These are phyloP conservation scores for Capronia coronata DNA, from an alignment of 2,329 filamentous ascomycete species.

Conservation along the genomic window DNA sequence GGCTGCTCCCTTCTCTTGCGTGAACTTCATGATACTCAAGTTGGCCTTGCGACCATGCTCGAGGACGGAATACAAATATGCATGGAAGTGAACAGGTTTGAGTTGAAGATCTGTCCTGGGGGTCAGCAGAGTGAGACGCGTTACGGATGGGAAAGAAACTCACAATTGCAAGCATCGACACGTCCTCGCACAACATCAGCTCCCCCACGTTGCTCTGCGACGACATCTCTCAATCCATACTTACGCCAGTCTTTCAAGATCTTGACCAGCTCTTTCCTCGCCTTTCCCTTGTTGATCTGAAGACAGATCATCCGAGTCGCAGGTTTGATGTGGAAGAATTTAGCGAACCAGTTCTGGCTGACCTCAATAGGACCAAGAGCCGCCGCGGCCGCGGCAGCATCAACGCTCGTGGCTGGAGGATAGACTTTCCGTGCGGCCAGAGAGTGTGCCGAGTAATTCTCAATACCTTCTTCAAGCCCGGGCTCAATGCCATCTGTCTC, in stretches of 20 bases:
- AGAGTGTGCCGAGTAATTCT: background rate
- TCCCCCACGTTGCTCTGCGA: conserved; percentile 70
- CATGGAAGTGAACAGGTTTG: conserved; percentile 80
- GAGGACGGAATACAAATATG: conserved; percentile 81
- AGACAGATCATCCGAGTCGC: conserved; percentile 70
- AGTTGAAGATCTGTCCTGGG: conserved; percentile 60
- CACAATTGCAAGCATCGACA: conserved; percentile 71
- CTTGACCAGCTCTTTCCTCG: conserved; percentile 68
- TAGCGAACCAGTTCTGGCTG: conserved; percentile 79
- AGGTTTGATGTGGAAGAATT: conserved; percentile 84
- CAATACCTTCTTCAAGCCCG: background rate
- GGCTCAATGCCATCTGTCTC: conserved; percentile 13
- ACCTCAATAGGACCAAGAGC: conserved; percentile 51
- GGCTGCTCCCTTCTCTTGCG: conserved; percentile 83
- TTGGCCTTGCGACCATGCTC: conserved; percentile 72
- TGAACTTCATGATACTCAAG: conserved; percentile 76
- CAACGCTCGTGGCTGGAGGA: conserved; percentile 23
- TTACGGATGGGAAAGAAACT: conserved; percentile 36
- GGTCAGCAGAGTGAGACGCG: conserved; percentile 20
- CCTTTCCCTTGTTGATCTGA: conserved; percentile 61
- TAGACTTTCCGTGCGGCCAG: conserved; percentile 6
- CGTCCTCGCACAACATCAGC: conserved; percentile 63
- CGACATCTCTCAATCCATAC: conserved; percentile 73
- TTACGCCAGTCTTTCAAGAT: conserved; percentile 73
- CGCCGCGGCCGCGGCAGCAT: conserved; percentile 19